Evolutionary conservation across 2,329 filamentous ascomycete genomes (phyloP), one percentile per base, ranked within the genome.

Genomic region (Curvularia verruculosa): DNA sequence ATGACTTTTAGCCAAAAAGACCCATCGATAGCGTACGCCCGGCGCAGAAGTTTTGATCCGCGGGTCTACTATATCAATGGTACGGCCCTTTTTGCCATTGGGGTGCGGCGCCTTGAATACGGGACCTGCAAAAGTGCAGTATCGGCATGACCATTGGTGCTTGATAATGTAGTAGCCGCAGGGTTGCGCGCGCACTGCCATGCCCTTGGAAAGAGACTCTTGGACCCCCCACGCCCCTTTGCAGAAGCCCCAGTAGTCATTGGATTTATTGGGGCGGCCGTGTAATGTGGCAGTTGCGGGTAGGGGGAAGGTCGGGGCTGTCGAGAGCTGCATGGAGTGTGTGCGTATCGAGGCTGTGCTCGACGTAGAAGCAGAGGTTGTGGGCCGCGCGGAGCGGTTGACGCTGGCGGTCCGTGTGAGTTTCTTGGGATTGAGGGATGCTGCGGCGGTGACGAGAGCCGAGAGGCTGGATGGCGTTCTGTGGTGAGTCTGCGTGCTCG

Each of bases 241-340:
- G 65, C 76, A 78, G 64, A 77, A 78, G 19, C 75, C 75, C 71
- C 73, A 77, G 64, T 77, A 78, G 56, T 73, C 68, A 60, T 77
- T 78, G n/a, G 69, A 66, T 58, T 75, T 77, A 64, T 70, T 73
- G 0, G 75, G 74, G 3, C 75, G 73, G 37, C 73, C 73, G 18
- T 61, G 50, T 64, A 77, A n/a, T n/a, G n/a, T 72, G 64, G 71
- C 72, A n/a, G 54, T n/a, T 64, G 13, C 70, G 61, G 37, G 65
- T 61, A 3, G 56, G 59, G 1, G 58, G 59, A 1, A 59, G 47
- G 31, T 5, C 31, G 8, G 62, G 56, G 13, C 61, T 60, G 41
- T 61, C 60, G 37, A 60, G n/a, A n/a, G n/a, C n/a, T n/a, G 39
- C 36, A 71, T 68, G 1, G 67, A 10, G 59, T 56, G 12, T 59